Percentiles rank a stretch among this genome's conserved stretches.
Evolutionary conservation across 305 asterid species (phyloP).

Genomic region (Striga hermonthica): DNA sequence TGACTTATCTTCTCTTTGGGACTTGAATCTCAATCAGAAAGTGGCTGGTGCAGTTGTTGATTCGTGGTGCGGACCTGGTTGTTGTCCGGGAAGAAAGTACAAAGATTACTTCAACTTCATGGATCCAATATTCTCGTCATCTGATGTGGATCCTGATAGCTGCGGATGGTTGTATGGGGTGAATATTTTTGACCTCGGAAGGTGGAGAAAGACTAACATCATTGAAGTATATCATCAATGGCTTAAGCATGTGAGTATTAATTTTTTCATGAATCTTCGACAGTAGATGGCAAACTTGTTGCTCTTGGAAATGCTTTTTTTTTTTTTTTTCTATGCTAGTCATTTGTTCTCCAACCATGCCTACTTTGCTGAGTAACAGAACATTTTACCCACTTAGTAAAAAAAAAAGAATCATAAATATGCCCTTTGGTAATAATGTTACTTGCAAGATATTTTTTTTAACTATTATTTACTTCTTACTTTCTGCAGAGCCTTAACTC

Average conservation of each 20-base stretch:
- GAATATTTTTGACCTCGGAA: constrained; percentile 64
- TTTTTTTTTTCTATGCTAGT: too few relatives aligned
- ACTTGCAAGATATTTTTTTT: too few relatives aligned
- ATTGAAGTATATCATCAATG: constrained; percentile 68
- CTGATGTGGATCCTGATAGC: constrained; percentile 36
- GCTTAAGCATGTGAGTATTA: constrained; percentile 75
- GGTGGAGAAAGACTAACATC: constrained; percentile 72
- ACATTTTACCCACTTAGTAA: too few relatives aligned
- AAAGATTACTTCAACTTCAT: constrained; percentile 66
- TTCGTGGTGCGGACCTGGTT: constrained; percentile 55
- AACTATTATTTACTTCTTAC: background rate
- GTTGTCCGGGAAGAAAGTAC: constrained; percentile 64
- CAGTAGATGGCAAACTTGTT: too few relatives aligned
- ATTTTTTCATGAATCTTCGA: too few relatives aligned
- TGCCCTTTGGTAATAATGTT: too few relatives aligned
- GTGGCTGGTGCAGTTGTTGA: constrained; percentile 80
- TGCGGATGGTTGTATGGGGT: constrained; percentile 86
- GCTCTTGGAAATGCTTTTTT: too few relatives aligned
- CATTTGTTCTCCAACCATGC: too few relatives aligned
- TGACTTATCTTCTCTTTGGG: constrained; percentile 83
- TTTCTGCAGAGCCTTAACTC: constrained; percentile 57
- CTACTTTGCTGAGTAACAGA: too few relatives aligned
- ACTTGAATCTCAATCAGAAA: constrained; percentile 65
- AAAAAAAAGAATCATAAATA: too few relatives aligned
- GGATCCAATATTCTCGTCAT: constrained; percentile 48